Percentiles rank a stretch among this genome's conserved stretches.
Evolutionary conservation across 768 basidiomycete genomes (phyloP).

Genomic region (Leccinellum albellum): DNA sequence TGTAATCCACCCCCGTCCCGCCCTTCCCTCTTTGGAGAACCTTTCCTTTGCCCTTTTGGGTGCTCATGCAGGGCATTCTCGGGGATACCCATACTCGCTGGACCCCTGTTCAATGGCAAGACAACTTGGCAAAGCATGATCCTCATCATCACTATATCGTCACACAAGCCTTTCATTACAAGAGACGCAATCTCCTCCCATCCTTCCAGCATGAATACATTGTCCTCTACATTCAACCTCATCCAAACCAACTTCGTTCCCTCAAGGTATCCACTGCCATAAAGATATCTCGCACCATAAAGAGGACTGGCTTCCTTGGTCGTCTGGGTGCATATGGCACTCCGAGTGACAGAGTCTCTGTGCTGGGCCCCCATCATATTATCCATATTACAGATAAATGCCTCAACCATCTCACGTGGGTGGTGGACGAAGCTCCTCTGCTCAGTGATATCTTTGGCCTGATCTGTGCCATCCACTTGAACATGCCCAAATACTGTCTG

Average conservation of each 20-base stretch:
- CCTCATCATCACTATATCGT: not conserved
- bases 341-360: not conserved
- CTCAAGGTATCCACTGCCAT: not conserved
- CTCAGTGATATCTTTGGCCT: not conserved
- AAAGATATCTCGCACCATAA: not conserved
- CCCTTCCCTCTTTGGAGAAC: not conserved
- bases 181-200: not conserved
- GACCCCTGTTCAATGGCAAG: not conserved
- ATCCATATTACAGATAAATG: not conserved
- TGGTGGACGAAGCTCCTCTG: not conserved
- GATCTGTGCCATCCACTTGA: not conserved
- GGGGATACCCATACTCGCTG: not conserved
- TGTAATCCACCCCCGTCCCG: not conserved
- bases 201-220: not conserved
- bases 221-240: not conserved
- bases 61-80: not conserved
- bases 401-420: not conserved
- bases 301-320: not conserved
- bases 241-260: not conserved
- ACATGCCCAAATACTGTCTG: not conserved
- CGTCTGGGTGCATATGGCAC: not conserved
- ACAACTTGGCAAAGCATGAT: not conserved
- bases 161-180: not conserved
- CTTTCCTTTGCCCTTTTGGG: not conserved
- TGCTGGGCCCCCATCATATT: not conserved